phyloP scores from a whole-genome alignment of 495 filamentous ascomycete genomes.

The Tuber indicum region DNA sequence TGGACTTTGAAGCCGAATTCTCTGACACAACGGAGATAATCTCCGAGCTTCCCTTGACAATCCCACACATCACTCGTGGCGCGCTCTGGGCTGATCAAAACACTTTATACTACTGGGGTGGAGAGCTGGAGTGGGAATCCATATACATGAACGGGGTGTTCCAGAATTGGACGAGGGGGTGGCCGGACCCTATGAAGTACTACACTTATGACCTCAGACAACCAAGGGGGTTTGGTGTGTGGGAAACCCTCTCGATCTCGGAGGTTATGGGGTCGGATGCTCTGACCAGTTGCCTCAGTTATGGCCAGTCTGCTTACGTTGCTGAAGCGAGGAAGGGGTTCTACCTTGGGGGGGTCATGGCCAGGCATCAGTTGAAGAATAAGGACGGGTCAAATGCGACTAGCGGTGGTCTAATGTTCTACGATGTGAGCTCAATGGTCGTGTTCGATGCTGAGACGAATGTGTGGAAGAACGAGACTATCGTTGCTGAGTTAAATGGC shows the following conservation, averaged over 20 bases:
- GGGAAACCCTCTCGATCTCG: not conserved
- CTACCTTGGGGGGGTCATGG: not conserved
- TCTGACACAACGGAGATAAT: no score
- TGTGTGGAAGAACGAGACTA: not conserved
- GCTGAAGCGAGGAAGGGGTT: not conserved
- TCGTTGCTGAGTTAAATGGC: not conserved
- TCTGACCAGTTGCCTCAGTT: not conserved
- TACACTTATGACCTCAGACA: no score
- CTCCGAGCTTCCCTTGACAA: no score
- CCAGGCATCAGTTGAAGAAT: not conserved
- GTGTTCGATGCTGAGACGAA: not conserved
- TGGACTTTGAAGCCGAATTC: no score
- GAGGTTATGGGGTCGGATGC: not conserved
- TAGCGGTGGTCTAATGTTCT: not conserved
- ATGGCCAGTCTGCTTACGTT: not conserved
- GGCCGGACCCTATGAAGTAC: no score
- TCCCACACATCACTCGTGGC: no score
- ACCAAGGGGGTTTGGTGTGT: no score
- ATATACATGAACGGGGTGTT: no score
- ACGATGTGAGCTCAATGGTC: not conserved
- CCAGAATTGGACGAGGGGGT: no score
- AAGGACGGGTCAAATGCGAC: not conserved
- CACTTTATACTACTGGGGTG: no score
- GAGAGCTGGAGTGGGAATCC: no score
- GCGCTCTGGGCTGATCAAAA: no score